Evolutionary conservation across 2,329 filamentous ascomycete genomes (phyloP).

Genomic region (Kalmusia sp.): DNA sequence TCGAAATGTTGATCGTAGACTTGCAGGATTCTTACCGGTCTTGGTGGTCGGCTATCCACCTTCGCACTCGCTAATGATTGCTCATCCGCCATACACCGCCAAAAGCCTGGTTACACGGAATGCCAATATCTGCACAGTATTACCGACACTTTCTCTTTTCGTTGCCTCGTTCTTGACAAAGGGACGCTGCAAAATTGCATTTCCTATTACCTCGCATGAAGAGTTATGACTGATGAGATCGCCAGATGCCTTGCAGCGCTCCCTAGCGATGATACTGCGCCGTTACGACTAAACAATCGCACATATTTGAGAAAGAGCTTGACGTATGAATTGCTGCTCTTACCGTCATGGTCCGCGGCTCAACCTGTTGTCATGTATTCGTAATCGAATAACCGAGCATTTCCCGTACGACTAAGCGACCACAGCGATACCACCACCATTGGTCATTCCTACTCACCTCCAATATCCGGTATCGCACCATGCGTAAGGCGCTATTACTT

Average conservation of each 20-base stretch:
- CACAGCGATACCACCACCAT: background rate
- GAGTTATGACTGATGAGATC: background rate
- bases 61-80: no score
- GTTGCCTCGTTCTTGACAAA: no score
- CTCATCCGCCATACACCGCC: no score
- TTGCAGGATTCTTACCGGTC: no score
- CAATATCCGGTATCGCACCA: background rate
- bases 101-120: no score
- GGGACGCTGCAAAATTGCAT: no score
- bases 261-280: background rate
- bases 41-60: no score
- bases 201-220: background rate
- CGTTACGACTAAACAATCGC: background rate
- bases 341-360: background rate
- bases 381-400: conserved; percentile 1
- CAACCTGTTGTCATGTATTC: background rate
- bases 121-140: background rate
- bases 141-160: background rate
- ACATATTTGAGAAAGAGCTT: background rate
- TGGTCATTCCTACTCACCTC: background rate
- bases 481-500: background rate
- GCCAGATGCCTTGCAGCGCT: background rate
- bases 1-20: no score
- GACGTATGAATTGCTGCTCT: background rate
- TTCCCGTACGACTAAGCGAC: background rate